Evolutionary conservation across 2,329 filamentous ascomycete genomes (phyloP).

Genomic region (Biscogniauxia marginata): DNA sequence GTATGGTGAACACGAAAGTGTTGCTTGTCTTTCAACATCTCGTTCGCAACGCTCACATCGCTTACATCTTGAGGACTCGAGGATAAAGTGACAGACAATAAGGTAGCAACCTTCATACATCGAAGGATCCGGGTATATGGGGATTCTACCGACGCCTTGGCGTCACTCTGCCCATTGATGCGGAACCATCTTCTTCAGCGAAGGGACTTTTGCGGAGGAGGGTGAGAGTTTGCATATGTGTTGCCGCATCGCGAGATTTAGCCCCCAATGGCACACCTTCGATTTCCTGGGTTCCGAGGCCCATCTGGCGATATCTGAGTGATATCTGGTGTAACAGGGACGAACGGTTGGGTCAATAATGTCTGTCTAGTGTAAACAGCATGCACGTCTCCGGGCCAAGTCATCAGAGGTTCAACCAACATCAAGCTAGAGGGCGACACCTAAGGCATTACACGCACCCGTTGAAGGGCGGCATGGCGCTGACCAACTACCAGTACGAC

Average conservation of each 20-base stretch:
- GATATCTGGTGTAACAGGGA: not conserved
- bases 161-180: not conserved
- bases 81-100: not conserved
- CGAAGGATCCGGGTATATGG: not conserved
- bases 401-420: not conserved
- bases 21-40: not conserved
- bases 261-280: not conserved
- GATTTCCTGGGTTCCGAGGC: not conserved
- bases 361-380: not conserved
- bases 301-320: not conserved
- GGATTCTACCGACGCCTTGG: not conserved
- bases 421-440: not conserved
- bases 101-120: not conserved
- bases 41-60: not conserved
- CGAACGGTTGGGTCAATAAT: not conserved
- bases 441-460: not conserved
- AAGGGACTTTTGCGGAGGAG: not conserved
- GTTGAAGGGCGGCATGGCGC: not conserved
- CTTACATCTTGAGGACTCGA: not conserved
- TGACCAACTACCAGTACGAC: constrained; percentile 2
- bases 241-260: not conserved
- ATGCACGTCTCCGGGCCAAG: not conserved
- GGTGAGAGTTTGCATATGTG: not conserved
- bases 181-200: not conserved
- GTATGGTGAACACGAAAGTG: not conserved